Conservation (phyloP, 2,329 filamentous ascomycete species). For the Pseudocercospora pini-densiflorae region DNA sequence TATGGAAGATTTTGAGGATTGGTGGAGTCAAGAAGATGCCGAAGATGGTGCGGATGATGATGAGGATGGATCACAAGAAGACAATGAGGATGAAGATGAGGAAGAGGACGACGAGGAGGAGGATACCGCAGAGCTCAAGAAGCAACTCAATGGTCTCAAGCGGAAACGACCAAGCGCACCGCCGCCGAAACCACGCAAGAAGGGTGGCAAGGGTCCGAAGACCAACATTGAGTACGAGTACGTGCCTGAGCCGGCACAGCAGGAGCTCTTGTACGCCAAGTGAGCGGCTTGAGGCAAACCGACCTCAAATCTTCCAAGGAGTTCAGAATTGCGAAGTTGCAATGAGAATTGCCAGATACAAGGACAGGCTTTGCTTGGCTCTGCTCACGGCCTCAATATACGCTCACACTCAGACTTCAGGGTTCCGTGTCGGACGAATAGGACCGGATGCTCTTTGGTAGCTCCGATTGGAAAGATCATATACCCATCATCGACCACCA, state of each 20-base stretch:
- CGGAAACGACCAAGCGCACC: slow-evolving; percentile 59
- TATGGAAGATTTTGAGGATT: slow-evolving; percentile 92
- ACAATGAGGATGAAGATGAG: slow-evolving; percentile 48
- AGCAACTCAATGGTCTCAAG: slow-evolving; percentile 58
- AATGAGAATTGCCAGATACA: no score
- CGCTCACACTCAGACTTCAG: no score
- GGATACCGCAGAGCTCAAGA: slow-evolving; percentile 63
- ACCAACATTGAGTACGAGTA: slow-evolving; percentile 80
- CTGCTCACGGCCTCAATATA: no score
- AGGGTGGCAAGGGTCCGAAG: slow-evolving; percentile 62
- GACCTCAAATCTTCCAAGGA: neutral
- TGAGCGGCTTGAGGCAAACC: slow-evolving; percentile 11
- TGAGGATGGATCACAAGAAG: slow-evolving; percentile 59
- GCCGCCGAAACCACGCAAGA: slow-evolving; percentile 62
- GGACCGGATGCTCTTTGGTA: no score
- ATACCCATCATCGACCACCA: no score
- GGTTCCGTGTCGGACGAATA: no score
- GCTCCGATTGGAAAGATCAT: no score
- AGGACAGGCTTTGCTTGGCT: no score
- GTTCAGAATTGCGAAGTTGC: no score
- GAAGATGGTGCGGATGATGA: slow-evolving; percentile 52
- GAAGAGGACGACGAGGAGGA: slow-evolving; percentile 53
- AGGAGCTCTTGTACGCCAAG: slow-evolving; percentile 41
- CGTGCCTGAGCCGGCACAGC: slow-evolving; percentile 63
- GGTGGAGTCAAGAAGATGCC: slow-evolving; percentile 63